Evolutionary conservation across 768 basidiomycete species (phyloP).

Genomic region (Strobilomyces confusus): DNA sequence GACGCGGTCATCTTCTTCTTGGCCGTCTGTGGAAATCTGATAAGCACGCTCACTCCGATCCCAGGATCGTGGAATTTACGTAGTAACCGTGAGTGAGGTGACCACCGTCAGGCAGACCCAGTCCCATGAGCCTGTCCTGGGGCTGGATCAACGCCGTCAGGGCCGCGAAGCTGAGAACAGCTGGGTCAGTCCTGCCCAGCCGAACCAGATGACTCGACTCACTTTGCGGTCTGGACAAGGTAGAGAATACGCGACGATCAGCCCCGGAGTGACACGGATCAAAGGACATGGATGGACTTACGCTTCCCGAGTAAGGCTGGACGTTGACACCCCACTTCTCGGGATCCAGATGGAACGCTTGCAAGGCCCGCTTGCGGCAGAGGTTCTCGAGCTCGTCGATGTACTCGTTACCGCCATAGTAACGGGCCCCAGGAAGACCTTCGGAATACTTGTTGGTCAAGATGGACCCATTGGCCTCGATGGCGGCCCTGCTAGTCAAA

Average conservation of each 20-base stretch:
- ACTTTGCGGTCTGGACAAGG: constrained; percentile 77
- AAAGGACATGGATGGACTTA: constrained; percentile 37
- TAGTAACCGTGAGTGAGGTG: constrained; percentile 98
- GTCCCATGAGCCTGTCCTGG: constrained; percentile 97
- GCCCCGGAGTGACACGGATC: not conserved
- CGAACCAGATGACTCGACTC: constrained; percentile 25
- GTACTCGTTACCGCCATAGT: constrained; percentile 97
- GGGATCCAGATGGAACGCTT: constrained; percentile 94
- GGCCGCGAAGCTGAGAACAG: constrained; percentile 76
- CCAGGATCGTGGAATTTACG: constrained; percentile 39
- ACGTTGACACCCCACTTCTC: constrained; percentile 97
- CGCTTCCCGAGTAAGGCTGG: constrained; percentile 94
- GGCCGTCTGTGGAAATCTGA: constrained; percentile 57
- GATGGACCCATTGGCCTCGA: constrained; percentile 99
- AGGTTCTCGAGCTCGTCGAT: constrained; percentile 95
- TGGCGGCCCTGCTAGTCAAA: constrained; percentile 90
- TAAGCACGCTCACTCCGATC: not conserved
- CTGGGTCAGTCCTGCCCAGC: constrained; percentile 10
- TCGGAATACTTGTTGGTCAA: constrained; percentile 99
- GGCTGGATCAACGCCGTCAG: constrained; percentile 95
- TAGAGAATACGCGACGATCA: constrained; percentile 10
- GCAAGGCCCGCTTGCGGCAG: constrained; percentile 91
- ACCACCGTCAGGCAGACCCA: constrained; percentile 95
- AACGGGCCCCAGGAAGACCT: constrained; percentile 95
- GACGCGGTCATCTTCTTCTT: constrained; percentile 99